Base-by-base conservation (phyloP, 2,329 filamentous ascomycete species). In the Mollisia scopiformis region DNA sequence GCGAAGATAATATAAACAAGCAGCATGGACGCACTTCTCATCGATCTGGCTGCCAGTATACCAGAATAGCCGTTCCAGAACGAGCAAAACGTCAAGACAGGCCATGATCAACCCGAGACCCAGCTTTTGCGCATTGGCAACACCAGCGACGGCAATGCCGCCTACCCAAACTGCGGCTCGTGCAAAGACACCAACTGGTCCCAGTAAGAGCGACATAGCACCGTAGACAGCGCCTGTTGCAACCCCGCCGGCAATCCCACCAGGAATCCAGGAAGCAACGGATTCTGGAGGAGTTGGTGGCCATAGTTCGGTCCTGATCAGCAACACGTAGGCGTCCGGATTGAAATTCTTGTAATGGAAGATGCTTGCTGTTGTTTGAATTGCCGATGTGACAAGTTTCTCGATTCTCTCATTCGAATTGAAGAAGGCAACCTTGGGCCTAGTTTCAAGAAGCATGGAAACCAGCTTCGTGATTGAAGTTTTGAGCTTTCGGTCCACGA, bases 1-100 rank as follows among this genome's bases (percentile, higher is more conserved):
- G 14, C 51, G 31, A 54, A 54, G 51, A 39, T 54, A 54, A 39
- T 54, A 54, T 27, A 54, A 16, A 54, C 51, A 54, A 54, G 51
- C 51, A 54, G 51, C 51, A 52, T 52, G 49, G 21, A 52, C 49
- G 28, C 49, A 52, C 27, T 33, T 30, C 49, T 52, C 49, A 33
- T 52, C 27, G 16, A 52, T 52, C 14, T 33, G 27, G 31, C 27
- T 33, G 19, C 49, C 49, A 19, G 49, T 33, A 52, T 52, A 52
- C 49, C 49, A 52, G 28, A 52, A 52, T 33, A 52, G 21, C 2
- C 49, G 49, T 33, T 52, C 49, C 2, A 52, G 28, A n/a, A 52
- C 49, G 25, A 52, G 49, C 49, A 52, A 33, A 6, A 52, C 49
- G 13, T 52, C 49, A 33, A 52, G 49, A 52, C 49, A 52, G 25